Conservation (phyloP, 2,329 filamentous ascomycete genomes). For the Pyrenophora graminea region DNA sequence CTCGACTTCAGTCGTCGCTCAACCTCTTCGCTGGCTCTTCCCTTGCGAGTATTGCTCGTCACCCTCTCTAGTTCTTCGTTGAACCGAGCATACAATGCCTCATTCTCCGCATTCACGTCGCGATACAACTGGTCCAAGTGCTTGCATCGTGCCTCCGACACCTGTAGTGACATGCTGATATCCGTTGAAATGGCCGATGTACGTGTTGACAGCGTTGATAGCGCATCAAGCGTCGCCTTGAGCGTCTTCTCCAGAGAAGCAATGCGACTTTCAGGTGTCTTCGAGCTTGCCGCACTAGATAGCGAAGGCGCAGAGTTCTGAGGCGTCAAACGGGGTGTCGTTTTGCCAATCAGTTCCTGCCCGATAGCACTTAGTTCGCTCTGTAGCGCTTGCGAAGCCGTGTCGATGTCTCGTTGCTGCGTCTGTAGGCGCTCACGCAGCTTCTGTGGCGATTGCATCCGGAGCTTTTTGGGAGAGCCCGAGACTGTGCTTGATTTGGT, state of each 20-base stretch:
- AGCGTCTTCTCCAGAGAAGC: conserved; percentile 70
- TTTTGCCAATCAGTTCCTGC: conserved; percentile 68
- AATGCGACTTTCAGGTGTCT: conserved; percentile 60
- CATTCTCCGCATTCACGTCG: conserved; percentile 86
- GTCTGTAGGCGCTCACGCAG: conserved; percentile 80
- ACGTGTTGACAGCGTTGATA: conserved; percentile 37
- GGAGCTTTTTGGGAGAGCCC: conserved; percentile 35
- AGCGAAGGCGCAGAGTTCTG: conserved; percentile 35
- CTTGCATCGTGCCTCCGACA: conserved; percentile 76
- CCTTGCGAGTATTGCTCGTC: conserved; percentile 68
- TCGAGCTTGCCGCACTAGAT: conserved; percentile 17
- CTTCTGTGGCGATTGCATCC: conserved; percentile 66
- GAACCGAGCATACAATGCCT: conserved; percentile 88
- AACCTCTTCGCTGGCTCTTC: conserved; percentile 79
- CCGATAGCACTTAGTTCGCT: conserved; percentile 79
- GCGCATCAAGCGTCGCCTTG: conserved; percentile 50
- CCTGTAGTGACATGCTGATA: conserved; percentile 70
- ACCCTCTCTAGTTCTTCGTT: conserved; percentile 89
- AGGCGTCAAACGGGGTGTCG: conserved; percentile 38
- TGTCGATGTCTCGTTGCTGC: conserved; percentile 75
- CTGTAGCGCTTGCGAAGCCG: conserved; percentile 70
- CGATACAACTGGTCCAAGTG: conserved; percentile 88
- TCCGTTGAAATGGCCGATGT: conserved; percentile 65
- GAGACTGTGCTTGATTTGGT: conserved; percentile 29
- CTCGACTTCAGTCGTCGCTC: conserved; percentile 71